phyloP scores from a whole-genome alignment of 2,329 filamentous ascomycete genomes.

The Exserohilum turcica region DNA sequence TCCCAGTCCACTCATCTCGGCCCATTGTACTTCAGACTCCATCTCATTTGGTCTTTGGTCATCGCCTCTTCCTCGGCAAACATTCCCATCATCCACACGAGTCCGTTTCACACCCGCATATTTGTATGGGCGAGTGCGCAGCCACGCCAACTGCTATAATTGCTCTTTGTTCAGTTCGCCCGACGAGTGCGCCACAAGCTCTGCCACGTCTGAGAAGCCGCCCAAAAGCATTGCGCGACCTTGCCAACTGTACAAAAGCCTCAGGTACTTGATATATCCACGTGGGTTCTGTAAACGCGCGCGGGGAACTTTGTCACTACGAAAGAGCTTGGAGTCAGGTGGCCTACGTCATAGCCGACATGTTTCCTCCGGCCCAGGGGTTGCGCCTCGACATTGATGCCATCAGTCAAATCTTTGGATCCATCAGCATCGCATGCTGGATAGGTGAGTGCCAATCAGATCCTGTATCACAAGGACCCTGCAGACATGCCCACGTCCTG shows the following conservation, averaged over 20 bases:
- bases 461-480: neutral
- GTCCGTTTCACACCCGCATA: neutral
- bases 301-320: neutral
- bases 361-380: conserved; percentile 60
- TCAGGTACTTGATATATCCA: neutral
- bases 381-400: conserved; percentile 83
- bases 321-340: conserved; percentile 9
- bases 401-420: conserved; percentile 90
- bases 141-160: neutral
- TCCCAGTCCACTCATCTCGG: conserved; percentile 25
- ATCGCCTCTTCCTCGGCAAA: neutral
- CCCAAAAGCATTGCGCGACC: neutral
- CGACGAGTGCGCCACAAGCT: conserved; percentile 1
- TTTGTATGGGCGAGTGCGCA: neutral
- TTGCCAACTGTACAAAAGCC: neutral
- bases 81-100: neutral
- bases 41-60: conserved; percentile 9
- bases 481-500: neutral
- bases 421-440: conserved; percentile 97
- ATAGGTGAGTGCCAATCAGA: conserved; percentile 54
- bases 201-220: neutral
- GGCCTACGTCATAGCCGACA: conserved; percentile 45
- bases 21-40: conserved; percentile 10
- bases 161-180: conserved; percentile 2
- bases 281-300: neutral